Conservation (phyloP, 345 rosid genomes). For the Angophora floribunda region DNA sequence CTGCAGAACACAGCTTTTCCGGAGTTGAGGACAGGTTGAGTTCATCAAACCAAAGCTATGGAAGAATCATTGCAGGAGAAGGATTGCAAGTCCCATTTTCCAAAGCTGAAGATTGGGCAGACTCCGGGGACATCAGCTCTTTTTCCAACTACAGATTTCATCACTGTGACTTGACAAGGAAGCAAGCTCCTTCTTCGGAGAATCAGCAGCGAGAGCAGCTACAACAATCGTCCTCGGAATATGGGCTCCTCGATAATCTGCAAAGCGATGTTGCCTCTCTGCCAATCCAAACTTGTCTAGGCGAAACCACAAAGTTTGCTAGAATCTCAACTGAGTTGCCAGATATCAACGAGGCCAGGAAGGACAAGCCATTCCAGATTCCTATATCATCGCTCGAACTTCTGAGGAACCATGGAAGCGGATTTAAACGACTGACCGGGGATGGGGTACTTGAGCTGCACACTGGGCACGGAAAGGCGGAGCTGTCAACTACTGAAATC, state of each 20-base stretch:
- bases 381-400: conserved; percentile 22
- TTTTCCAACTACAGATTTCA: conserved; percentile 5
- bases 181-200: neutral
- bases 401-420: conserved; percentile 8
- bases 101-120: neutral
- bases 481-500: conserved; percentile 12
- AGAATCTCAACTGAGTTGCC: neutral
- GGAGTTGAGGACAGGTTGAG: conserved; percentile 9
- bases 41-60: conserved; percentile 1
- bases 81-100: neutral
- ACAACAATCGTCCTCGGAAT: neutral
- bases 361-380: neutral
- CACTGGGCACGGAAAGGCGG: neutral
- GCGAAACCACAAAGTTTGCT: conserved; percentile 11
- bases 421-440: conserved; percentile 2
- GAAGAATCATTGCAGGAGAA: neutral
- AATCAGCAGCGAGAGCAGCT: conserved; percentile 7
- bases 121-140: neutral
- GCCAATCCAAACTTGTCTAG: conserved; percentile 5
- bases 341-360: neutral
- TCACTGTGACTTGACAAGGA: neutral
- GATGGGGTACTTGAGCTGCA: conserved; percentile 1
- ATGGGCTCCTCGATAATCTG: conserved; percentile 7
- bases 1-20: neutral
- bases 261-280: conserved; percentile 6